Evolutionary conservation across 495 filamentous ascomycete species (phyloP), one percentile per base, ranked within the genome.

Genomic region (Lasiosphaeria hispida): DNA sequence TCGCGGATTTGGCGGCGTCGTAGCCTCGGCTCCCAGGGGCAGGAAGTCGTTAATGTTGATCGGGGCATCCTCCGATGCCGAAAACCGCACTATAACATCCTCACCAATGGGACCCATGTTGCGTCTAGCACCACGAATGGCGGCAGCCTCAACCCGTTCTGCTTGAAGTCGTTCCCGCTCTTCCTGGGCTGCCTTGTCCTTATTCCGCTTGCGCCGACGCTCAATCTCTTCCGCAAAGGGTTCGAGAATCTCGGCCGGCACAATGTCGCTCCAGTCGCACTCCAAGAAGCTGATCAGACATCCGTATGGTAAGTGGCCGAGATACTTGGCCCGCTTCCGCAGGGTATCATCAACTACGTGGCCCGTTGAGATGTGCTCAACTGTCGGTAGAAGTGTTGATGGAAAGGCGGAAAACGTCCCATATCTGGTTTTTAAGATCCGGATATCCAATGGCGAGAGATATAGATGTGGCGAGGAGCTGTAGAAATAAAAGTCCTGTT

Each of bases 231-330:
- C 67, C 15, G 77, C 76, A 73, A 96, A 98, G 2, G 77, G 75
- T 14, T 82, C 83, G 13, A 98, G 75, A 9, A 93, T 78, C 45
- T 92, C 90, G 2, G 85, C 79, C 6, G 82, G 74, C 14, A 98
- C 90, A 13, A 92, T 84, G 61, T 96, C 94, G 1, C 91, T 91
- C 94, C 94, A 98, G 69, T 98, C 91, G 63, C 94, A 98, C 71
- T 97, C 94, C 0, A 98, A 75, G 64, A 97, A 97, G 61, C 81
- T 89, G 40, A 97, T 90, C 59, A 96, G 90, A 71, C 93, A 97
- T 2, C 94, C 94, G 53, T 91, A 84, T 0, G 94, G 94, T 11
- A 98, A 81, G 69, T 98, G 94, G 7, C 86, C 85, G 1, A 98
- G 80, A 63, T 97, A 98, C 69, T 94, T 96, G 35, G 90, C 83